phyloP scores from a whole-genome alignment of 352 stramenopile species.

The Globisporangium mamillatum region DNA sequence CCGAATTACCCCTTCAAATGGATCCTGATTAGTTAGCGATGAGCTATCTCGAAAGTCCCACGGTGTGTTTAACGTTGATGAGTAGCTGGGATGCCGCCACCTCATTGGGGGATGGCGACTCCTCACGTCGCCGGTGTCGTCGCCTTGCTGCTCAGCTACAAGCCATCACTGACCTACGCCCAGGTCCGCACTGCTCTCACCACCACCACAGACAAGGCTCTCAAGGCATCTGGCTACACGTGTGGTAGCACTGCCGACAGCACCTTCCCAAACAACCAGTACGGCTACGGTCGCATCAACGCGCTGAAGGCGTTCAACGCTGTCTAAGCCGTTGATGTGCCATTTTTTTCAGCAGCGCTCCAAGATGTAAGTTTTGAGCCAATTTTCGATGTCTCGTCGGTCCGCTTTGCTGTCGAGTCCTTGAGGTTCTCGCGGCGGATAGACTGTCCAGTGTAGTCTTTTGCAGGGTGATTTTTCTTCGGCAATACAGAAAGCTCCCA shows the following conservation, averaged over 20 bases:
- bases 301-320: slow-evolving; percentile 20
- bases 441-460: slow-evolving; percentile 6
- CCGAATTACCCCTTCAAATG: too few relatives aligned
- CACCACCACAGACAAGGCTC: background rate
- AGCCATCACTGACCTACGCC: slow-evolving; percentile 9
- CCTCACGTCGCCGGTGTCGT: slow-evolving; percentile 22
- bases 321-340: background rate
- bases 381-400: slow-evolving; percentile 7
- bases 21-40: too few relatives aligned
- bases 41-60: too few relatives aligned
- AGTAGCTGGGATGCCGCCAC: too few relatives aligned
- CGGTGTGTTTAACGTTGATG: too few relatives aligned
- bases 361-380: slow-evolving; percentile 2
- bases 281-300: slow-evolving; percentile 53
- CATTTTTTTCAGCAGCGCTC: background rate
- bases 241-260: slow-evolving; percentile 34
- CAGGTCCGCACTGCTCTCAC: background rate
- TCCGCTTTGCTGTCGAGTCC: background rate
- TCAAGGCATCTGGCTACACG: slow-evolving; percentile 12
- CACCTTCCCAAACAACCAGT: slow-evolving; percentile 59
- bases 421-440: background rate
- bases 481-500: background rate
- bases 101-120: slow-evolving; percentile 14
- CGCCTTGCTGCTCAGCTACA: slow-evolving; percentile 17
- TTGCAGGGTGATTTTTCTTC: background rate